phyloP scores from a whole-genome alignment of 2,329 filamentous ascomycete species.

The Clonostachys rhizophaga region DNA sequence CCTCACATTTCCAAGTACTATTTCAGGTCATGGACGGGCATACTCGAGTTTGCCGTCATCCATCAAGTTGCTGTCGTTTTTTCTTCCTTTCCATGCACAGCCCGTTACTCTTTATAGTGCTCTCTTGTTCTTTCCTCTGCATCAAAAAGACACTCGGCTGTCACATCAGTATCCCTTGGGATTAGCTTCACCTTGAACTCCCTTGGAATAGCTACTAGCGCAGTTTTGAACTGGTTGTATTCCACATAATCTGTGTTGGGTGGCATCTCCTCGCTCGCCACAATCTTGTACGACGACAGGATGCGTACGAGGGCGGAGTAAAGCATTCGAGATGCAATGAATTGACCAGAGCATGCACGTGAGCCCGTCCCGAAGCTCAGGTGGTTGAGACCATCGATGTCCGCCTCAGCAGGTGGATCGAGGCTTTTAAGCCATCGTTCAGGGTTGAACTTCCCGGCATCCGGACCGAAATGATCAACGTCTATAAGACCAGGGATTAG shows the following conservation, averaged over 20 bases:
- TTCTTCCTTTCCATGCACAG: too few relatives aligned
- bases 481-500: conserved; percentile 20
- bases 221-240: conserved; percentile 56
- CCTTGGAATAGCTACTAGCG: conserved; percentile 53
- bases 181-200: conserved; percentile 54
- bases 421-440: conserved; percentile 38
- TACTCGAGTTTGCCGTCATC: too few relatives aligned
- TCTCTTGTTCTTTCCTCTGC: conserved; percentile 39
- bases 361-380: conserved; percentile 47
- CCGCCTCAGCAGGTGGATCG: conserved; percentile 23
- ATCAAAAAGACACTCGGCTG: conserved; percentile 29
- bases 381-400: conserved; percentile 24
- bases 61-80: too few relatives aligned
- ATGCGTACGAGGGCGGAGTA: conserved; percentile 44
- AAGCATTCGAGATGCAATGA: conserved; percentile 43
- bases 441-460: conserved; percentile 39
- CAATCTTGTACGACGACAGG: conserved; percentile 41
- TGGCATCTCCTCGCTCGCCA: conserved; percentile 39
- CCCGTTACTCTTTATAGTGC: conserved; percentile 35
- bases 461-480: conserved; percentile 39
- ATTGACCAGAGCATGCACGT: conserved; percentile 44
- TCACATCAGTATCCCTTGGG: conserved; percentile 35
- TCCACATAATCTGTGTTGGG: conserved; percentile 60
- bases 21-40: too few relatives aligned
- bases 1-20: too few relatives aligned